A percentile compares a stretch with the other conserved stretches of the same genome.
Evolutionary conservation across 176 grass and related monocot genomes (phyloP).

Genomic region (Eragrostis curvula): DNA sequence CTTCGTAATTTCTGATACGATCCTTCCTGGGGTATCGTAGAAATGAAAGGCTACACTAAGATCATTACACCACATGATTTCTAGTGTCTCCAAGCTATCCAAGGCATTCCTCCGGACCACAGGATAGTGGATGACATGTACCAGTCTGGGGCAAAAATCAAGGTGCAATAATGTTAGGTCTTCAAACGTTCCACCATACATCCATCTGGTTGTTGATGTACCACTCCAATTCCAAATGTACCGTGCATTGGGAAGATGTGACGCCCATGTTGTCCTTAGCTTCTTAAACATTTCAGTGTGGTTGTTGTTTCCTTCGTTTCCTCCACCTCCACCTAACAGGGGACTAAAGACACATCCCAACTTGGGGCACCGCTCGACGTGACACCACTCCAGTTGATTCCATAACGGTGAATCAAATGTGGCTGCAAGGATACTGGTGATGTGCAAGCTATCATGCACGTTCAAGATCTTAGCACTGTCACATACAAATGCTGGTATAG

Average conservation of each 20-base stretch:
- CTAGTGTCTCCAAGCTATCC: neutral
- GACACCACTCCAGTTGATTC: neutral
- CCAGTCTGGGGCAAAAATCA: neutral
- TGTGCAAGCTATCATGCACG: too few relatives aligned
- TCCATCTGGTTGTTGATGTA: neutral
- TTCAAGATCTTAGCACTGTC: neutral
- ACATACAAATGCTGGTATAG: neutral
- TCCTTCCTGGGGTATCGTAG: accelerated
- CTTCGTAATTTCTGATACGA: neutral
- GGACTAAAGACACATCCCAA: neutral
- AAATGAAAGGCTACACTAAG: neutral
- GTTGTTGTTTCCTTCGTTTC: too few relatives aligned
- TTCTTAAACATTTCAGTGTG: neutral
- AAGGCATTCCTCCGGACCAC: accelerated
- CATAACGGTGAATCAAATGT: neutral
- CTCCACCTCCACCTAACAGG: too few relatives aligned
- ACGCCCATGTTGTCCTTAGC: neutral
- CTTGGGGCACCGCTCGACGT: neutral
- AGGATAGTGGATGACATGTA: neutral
- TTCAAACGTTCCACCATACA: accelerated
- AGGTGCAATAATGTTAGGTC: neutral
- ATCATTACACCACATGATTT: slow-evolving; percentile 19
- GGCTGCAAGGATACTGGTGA: neutral
- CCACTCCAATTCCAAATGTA: neutral
- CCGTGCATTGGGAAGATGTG: neutral